Evolutionary conservation across 257 asterid genomes (phyloP).

Genomic region (Plectranthus barbatus): DNA sequence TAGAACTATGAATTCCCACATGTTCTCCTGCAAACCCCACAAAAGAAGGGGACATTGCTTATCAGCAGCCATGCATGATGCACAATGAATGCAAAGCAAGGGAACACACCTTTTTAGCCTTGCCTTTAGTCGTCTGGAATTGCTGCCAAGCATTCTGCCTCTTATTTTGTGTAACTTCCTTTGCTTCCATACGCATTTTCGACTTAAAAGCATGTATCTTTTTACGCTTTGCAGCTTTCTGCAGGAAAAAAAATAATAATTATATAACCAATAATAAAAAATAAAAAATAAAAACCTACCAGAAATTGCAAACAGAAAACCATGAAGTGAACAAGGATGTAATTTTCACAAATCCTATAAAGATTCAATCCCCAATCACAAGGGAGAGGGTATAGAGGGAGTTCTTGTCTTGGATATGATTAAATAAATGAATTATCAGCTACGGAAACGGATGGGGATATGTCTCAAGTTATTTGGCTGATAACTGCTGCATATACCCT

Average conservation of each 20-base stretch:
- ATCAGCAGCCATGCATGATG: neutral
- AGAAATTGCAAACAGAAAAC: neutral
- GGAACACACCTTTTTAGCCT: conserved; percentile 68
- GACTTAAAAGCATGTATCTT: conserved; percentile 91
- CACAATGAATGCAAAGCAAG: neutral
- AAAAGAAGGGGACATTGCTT: neutral
- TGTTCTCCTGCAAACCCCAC: neutral
- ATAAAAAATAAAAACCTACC: neutral
- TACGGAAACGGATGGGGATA: neutral
- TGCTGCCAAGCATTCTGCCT: conserved; percentile 99
- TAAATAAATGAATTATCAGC: neutral
- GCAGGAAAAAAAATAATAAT: conserved; percentile 3
- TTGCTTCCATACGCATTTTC: conserved; percentile 87
- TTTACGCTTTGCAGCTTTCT: conserved; percentile 89
- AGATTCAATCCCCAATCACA: neutral
- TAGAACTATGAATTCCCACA: neutral
- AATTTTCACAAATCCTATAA: neutral
- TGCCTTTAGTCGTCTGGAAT: conserved; percentile 90
- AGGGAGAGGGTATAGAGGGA: neutral
- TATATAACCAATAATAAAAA: neutral
- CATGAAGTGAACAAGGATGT: neutral
- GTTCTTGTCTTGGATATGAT: neutral
- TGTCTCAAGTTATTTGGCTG: neutral
- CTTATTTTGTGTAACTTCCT: conserved; percentile 87
- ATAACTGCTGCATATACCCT: neutral